Evolutionary conservation across 345 rosid genomes (phyloP).

Genomic region (Moringa oleifera): DNA sequence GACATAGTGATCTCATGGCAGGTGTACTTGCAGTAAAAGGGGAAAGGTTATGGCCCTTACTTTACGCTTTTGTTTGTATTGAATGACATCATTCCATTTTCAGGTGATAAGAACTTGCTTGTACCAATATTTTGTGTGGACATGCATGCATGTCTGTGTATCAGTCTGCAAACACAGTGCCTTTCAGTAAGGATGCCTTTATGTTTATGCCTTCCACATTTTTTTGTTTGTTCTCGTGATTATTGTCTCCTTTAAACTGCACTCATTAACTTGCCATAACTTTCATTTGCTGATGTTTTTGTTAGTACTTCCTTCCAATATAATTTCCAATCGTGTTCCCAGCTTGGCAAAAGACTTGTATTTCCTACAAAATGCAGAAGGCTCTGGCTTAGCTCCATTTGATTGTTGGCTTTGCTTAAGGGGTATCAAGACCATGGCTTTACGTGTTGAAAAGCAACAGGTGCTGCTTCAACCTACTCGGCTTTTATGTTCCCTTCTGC

Average conservation of each 20-base stretch:
- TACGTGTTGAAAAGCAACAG: slow-evolving; percentile 96
- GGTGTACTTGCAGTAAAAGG: slow-evolving; percentile 96
- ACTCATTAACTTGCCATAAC: no score
- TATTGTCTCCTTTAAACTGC: no score
- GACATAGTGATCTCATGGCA: slow-evolving; percentile 96
- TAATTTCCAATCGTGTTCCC: background rate
- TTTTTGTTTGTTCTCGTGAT: no score
- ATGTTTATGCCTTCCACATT: background rate
- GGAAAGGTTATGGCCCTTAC: slow-evolving; percentile 51
- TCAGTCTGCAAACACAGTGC: no score
- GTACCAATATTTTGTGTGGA: no score
- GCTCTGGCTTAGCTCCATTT: slow-evolving; percentile 93
- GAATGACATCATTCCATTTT: no score
- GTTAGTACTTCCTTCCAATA: no score
- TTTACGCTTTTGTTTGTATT: background rate
- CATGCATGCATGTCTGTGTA: no score
- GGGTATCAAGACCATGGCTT: slow-evolving; percentile 89
- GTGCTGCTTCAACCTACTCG: slow-evolving; percentile 26
- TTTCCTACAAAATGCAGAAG: slow-evolving; percentile 95
- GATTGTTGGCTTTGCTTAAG: slow-evolving; percentile 96
- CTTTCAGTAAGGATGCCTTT: no score
- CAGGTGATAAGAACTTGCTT: no score
- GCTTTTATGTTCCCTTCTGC: background rate
- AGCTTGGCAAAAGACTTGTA: slow-evolving; percentile 79
- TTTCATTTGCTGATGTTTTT: no score